Base-by-base conservation (phyloP, 2,329 filamentous ascomycete species). In the Curvularia lunata region DNA sequence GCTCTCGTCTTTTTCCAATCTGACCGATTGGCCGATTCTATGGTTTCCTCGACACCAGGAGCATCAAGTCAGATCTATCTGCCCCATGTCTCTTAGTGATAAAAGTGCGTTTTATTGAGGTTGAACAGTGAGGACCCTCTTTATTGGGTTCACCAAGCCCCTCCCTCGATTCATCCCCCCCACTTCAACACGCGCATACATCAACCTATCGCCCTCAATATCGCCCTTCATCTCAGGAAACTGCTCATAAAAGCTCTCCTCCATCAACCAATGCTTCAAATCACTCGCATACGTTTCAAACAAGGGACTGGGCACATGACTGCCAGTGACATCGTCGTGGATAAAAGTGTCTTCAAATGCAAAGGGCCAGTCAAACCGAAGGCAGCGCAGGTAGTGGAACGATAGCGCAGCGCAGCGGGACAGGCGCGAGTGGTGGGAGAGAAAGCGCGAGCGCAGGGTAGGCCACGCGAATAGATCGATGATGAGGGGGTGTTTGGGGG, bases 151-250 rank as follows among this genome's bases (percentile, higher is more conserved):
- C 25, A 27, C 25, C 25, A 8, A 5, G 25, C 6, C 6, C 28
- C 28, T 30, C 8, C 28, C 28, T 30, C 10, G 1, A 3, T 9
- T 9, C 28, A 12, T 30, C 27, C 9, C 16, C 16, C 28, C 21
- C 7, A 19, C 21, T 16, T 27, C 2, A 16, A 40, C 23, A 18
- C 30, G 13, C 13, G 21, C 23, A 25, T 40, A 37, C 7, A 27
- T 4, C 3, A 19, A 4, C 46, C 58, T 45, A 59, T 73, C 72
- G 8, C 71, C 68, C 48, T 74, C 70, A 50, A 75, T 73, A 61
- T 73, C 73, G 3, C 48, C 55, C 55, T 48, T 61, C 65, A 74
- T 69, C 50, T 74, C 69, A 0, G 72, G 71, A 64, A 71, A 73
- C 34, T 32, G 48, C 1, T 69, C 64, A 34, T 68, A 72, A 38